phyloP scores from a whole-genome alignment of 768 basidiomycete species.

The Tylopilus felleus region DNA sequence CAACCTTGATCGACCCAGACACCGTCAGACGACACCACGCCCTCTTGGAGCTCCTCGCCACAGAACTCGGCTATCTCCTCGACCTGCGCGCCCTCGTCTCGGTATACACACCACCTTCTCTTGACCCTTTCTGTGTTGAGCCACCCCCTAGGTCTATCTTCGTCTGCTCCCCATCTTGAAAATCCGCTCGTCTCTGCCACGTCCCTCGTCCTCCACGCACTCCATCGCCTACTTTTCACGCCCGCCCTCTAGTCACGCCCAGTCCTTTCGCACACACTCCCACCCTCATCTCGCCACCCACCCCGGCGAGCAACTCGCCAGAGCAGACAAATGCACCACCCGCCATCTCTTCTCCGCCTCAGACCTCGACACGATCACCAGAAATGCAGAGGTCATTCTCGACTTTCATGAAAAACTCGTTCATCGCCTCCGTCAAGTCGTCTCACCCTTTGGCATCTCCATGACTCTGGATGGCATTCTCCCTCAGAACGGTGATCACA shows the following conservation, averaged over 20 bases:
- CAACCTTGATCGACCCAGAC: not conserved
- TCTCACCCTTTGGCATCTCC: slow-evolving; percentile 51
- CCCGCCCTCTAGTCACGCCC: slow-evolving; percentile 37
- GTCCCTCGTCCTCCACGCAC: slow-evolving; percentile 27
- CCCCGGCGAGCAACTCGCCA: slow-evolving; percentile 11
- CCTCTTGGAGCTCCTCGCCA: slow-evolving; percentile 78
- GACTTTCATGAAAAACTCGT: slow-evolving; percentile 66
- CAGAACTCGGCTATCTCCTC: slow-evolving; percentile 77
- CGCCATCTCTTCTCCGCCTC: slow-evolving; percentile 54
- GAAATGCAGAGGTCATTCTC: slow-evolving; percentile 69
- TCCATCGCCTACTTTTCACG: slow-evolving; percentile 34
- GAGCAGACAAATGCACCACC: slow-evolving; percentile 33
- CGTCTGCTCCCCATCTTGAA: slow-evolving; percentile 51
- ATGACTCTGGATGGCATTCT: slow-evolving; percentile 30
- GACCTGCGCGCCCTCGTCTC: slow-evolving; percentile 76
- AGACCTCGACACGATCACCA: slow-evolving; percentile 57
- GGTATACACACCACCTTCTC: slow-evolving; percentile 42
- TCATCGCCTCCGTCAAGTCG: slow-evolving; percentile 46
- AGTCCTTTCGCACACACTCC: slow-evolving; percentile 44
- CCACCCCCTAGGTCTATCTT: slow-evolving; percentile 57
- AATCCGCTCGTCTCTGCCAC: slow-evolving; percentile 18
- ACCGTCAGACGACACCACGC: slow-evolving; percentile 54
- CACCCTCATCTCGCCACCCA: slow-evolving; percentile 36
- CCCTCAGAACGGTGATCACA: slow-evolving; percentile 2
- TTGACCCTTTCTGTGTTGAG: not conserved